A percentile compares a stretch with the other conserved stretches of the same genome.
These are phyloP conservation scores for Colletotrichum sp. DNA, from an alignment of 2,329 filamentous ascomycete genomes.

Conservation along the genomic window DNA sequence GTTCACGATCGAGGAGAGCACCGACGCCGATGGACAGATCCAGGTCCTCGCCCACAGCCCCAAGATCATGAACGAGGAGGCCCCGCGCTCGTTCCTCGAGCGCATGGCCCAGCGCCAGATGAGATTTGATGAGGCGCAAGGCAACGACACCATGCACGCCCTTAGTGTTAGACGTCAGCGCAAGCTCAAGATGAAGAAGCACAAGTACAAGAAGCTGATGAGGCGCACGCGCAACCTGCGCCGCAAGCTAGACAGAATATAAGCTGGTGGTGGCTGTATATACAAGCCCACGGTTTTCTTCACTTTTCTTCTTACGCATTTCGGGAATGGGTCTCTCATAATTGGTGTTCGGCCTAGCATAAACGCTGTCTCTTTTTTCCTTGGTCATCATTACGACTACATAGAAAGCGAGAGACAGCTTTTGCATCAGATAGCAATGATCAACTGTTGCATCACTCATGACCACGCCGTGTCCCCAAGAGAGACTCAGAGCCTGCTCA, in stretches of 20 bases:
- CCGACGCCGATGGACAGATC: constrained; percentile 63
- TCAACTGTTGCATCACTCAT: constrained; percentile 15
- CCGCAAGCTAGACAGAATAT: constrained; percentile 78
- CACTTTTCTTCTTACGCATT: constrained; percentile 23
- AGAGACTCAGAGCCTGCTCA: background rate
- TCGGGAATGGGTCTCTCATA: constrained; percentile 15
- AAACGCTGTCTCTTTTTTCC: constrained; percentile 4
- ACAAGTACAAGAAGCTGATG: constrained; percentile 99
- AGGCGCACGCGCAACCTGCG: constrained; percentile 87
- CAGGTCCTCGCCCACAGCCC: constrained; percentile 67
- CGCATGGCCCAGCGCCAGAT: constrained; percentile 71
- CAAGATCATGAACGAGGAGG: constrained; percentile 55
- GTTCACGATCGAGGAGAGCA: constrained; percentile 71
- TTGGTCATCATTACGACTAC: constrained; percentile 1
- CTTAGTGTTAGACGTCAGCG: constrained; percentile 92
- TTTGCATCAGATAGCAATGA: constrained; percentile 22
- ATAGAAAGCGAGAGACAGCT: constrained; percentile 17
- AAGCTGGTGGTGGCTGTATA: constrained; percentile 33
- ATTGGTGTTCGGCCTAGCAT: constrained; percentile 17
- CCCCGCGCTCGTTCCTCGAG: constrained; percentile 67
- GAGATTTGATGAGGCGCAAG: constrained; percentile 60
- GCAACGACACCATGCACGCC: constrained; percentile 67
- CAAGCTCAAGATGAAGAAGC: constrained; percentile 99
- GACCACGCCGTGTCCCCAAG: background rate
- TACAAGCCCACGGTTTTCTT: constrained; percentile 23